Conservation (phyloP, 371 early-diverging fungal species). For the Rhizopus sp. region DNA sequence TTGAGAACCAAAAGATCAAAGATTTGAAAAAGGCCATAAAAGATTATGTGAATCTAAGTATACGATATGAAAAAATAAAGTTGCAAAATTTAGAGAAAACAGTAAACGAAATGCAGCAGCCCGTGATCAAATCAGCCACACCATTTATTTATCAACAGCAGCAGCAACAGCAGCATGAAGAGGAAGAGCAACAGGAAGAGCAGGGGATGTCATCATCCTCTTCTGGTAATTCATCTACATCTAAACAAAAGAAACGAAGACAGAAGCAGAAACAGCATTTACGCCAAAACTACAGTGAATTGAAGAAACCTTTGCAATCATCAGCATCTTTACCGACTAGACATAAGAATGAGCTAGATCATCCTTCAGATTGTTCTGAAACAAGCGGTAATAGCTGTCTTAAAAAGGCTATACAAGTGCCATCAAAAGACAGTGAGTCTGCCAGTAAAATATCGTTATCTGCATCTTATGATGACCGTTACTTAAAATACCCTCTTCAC, state of each 20-base stretch:
- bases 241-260: slow-evolving; percentile 21
- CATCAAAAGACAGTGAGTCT: slow-evolving; percentile 9
- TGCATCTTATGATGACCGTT: slow-evolving; percentile 46
- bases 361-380: slow-evolving; percentile 19
- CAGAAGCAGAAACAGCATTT: slow-evolving; percentile 24
- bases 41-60: slow-evolving; percentile 48
- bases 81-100: slow-evolving; percentile 53
- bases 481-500: slow-evolving; percentile 13
- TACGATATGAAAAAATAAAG: slow-evolving; percentile 54
- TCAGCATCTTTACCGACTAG: slow-evolving; percentile 51
- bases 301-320: slow-evolving; percentile 33
- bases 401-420: slow-evolving; percentile 1
- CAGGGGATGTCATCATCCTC: slow-evolving; percentile 3
- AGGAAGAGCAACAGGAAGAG: background rate
- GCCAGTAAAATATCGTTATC: slow-evolving; percentile 27
- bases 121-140: slow-evolving; percentile 15
- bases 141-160: slow-evolving; percentile 17
- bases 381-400: slow-evolving; percentile 4
- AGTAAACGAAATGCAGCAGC: slow-evolving; percentile 43
- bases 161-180: background rate
- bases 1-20: slow-evolving; percentile 52
- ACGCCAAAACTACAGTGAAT: slow-evolving; percentile 18
- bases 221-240: slow-evolving; percentile 1
- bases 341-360: slow-evolving; percentile 17
- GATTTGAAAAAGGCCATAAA: slow-evolving; percentile 49